phyloP scores from a whole-genome alignment of 129 eudicot species.

The Tagetes patula region DNA sequence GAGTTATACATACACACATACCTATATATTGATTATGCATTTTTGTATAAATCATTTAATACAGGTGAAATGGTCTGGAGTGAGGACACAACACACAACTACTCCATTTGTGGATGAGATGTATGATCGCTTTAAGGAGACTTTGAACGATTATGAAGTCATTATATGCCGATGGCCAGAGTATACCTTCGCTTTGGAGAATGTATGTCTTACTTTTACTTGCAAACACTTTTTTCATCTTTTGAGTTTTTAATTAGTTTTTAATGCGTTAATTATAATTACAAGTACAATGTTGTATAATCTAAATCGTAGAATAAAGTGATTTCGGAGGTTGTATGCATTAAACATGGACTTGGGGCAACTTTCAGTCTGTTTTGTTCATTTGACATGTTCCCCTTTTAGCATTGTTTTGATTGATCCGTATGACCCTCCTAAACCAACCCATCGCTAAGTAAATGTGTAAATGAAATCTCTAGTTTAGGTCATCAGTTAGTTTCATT shows the following conservation, averaged over 20 bases:
- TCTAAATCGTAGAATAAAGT: background rate
- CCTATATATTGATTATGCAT: background rate
- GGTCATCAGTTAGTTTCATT: background rate
- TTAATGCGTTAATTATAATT: background rate
- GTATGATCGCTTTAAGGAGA: slow-evolving; percentile 63
- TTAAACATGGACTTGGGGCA: background rate
- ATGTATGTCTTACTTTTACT: slow-evolving; percentile 45
- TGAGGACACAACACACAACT: slow-evolving; percentile 63
- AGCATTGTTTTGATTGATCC: background rate
- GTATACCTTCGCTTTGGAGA: slow-evolving; percentile 70
- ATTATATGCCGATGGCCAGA: slow-evolving; percentile 91
- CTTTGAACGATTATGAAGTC: slow-evolving; percentile 65
- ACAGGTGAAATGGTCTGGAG: slow-evolving; percentile 81
- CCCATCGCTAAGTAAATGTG: background rate
- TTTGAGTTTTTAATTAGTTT: background rate
- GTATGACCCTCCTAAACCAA: background rate
- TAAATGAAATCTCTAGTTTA: background rate
- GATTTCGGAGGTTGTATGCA: background rate
- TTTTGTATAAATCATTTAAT: background rate
- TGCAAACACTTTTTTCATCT: background rate
- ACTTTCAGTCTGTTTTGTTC: background rate
- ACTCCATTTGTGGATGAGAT: slow-evolving; percentile 86
- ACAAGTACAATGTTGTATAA: background rate
- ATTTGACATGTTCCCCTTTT: background rate
- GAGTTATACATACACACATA: background rate